Evolutionary conservation across 1,139 yeast species (phyloP).

Genomic region (Spathaspora jeffriesii): DNA sequence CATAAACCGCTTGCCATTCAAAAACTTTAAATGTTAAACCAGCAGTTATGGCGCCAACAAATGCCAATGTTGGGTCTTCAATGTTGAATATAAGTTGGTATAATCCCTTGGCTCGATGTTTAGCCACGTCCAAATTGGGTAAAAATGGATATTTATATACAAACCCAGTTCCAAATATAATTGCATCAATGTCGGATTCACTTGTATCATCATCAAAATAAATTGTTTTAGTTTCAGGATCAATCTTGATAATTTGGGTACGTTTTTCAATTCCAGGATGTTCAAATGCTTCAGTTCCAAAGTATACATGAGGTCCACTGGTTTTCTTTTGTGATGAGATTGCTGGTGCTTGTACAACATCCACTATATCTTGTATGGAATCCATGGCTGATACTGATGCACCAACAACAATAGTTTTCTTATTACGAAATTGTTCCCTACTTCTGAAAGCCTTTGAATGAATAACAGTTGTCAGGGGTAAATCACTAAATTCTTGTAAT

Average conservation of each 20-base stretch:
- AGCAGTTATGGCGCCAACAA: constrained; percentile 44
- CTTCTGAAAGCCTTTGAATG: constrained; percentile 47
- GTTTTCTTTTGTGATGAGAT: constrained; percentile 43
- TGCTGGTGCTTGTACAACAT: constrained; percentile 25
- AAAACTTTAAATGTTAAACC: constrained; percentile 40
- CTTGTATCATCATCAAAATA: constrained; percentile 29
- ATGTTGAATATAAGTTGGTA: constrained; percentile 39
- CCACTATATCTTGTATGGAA: constrained; percentile 39
- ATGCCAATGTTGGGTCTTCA: constrained; percentile 33
- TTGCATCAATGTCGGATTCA: constrained; percentile 29
- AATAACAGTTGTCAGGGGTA: constrained; percentile 28
- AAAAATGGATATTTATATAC: constrained; percentile 44
- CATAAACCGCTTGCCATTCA: constrained; percentile 42
- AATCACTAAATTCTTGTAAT: constrained; percentile 34
- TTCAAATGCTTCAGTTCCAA: constrained; percentile 38
- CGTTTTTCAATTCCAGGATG: constrained; percentile 27
- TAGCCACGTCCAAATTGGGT: constrained; percentile 19
- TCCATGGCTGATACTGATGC: constrained; percentile 22
- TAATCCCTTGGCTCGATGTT: constrained; percentile 24
- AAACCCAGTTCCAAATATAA: constrained; percentile 48
- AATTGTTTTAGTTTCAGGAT: constrained; percentile 18
- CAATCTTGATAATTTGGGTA: constrained; percentile 32
- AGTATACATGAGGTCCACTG: constrained; percentile 40
- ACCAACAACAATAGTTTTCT: constrained; percentile 49
- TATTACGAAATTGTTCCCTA: constrained; percentile 27